These are phyloP conservation scores for Coriolopsis trogii DNA, from an alignment of 1,284 basidiomycete species.

Conservation along the genomic window DNA sequence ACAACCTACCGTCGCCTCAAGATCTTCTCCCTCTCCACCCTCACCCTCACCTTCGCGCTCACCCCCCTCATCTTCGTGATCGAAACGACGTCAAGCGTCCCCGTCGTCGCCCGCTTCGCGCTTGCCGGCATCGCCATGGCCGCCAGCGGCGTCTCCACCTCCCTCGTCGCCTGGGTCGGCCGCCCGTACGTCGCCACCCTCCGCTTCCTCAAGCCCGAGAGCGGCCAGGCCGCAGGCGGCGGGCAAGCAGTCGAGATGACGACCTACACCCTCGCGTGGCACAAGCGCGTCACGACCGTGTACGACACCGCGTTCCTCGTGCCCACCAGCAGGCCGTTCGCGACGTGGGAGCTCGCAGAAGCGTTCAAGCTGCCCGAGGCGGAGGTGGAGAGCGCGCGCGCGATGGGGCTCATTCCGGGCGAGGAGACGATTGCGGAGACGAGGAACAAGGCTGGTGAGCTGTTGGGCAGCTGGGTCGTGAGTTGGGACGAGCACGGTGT, in stretches of 20 bases:
- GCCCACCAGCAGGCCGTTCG: conserved; percentile 72
- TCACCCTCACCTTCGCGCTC: conserved; percentile 70
- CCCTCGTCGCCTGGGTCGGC: conserved; percentile 74
- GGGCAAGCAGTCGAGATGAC: conserved; percentile 63
- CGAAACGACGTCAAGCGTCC: conserved; percentile 66
- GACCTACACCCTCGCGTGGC: conserved; percentile 66
- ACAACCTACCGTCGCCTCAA: conserved; percentile 78
- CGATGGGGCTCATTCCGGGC: conserved; percentile 40
- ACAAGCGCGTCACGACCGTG: conserved; percentile 64
- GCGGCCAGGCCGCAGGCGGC: conserved; percentile 15
- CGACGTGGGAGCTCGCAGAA: conserved; percentile 78
- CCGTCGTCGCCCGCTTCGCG: conserved; percentile 67
- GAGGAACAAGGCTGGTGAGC: conserved; percentile 57
- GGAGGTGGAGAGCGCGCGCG: conserved; percentile 40
- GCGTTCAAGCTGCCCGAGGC: conserved; percentile 50
- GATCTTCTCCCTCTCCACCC: conserved; percentile 81
- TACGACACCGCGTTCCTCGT: conserved; percentile 77
- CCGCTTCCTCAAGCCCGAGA: conserved; percentile 30
- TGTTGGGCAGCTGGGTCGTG: conserved; percentile 80
- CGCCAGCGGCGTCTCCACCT: conserved; percentile 74
- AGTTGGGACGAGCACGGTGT: conserved; percentile 67
- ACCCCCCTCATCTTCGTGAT: conserved; percentile 82
- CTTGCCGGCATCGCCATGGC: conserved; percentile 72
- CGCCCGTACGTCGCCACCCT: conserved; percentile 54
- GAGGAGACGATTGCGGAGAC: conserved; percentile 84